These are phyloP conservation scores for Neotropicomus parvogracilis DNA, from an alignment of 1,284 basidiomycete species.

Conservation along the genomic window DNA sequence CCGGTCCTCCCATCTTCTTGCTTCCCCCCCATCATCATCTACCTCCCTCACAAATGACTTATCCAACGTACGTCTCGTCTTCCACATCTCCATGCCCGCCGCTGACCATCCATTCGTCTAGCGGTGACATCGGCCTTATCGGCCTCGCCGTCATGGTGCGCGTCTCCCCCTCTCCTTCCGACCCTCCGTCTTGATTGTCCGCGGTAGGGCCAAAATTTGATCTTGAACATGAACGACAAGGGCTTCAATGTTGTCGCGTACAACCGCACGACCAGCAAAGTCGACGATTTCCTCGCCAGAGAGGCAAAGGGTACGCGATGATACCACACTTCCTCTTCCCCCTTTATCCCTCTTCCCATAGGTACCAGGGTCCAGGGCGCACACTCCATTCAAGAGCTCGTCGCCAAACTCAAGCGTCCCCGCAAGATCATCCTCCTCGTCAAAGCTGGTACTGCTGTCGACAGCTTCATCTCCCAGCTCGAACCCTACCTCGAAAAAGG, in stretches of 20 bases:
- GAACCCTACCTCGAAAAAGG: slow-evolving; percentile 69
- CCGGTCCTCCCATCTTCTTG: slow-evolving; percentile 13
- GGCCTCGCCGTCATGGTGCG: slow-evolving; percentile 95
- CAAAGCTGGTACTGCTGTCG: slow-evolving; percentile 80
- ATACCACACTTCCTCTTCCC: slow-evolving; percentile 17
- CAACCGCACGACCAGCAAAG: slow-evolving; percentile 97
- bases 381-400: slow-evolving; percentile 88
- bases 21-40: slow-evolving; percentile 18
- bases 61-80: slow-evolving; percentile 38
- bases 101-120: slow-evolving; percentile 32
- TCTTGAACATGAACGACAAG: slow-evolving; percentile 99
- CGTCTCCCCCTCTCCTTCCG: slow-evolving; percentile 14
- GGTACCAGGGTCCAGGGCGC: slow-evolving; percentile 95
- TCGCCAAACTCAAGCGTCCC: slow-evolving; percentile 75
- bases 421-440: slow-evolving; percentile 97
- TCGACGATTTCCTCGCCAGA: slow-evolving; percentile 92
- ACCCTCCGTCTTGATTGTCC: slow-evolving; percentile 11
- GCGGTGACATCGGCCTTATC: slow-evolving; percentile 90
- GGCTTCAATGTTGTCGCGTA: slow-evolving; percentile 96
- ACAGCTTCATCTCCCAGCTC: slow-evolving; percentile 73
- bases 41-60: slow-evolving; percentile 39
- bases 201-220: slow-evolving; percentile 87
- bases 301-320: slow-evolving; percentile 87
- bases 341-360: slow-evolving; percentile 34
- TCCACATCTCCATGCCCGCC: background rate